Percentiles rank a stretch among this genome's conserved stretches.
phyloP scores from a whole-genome alignment of 129 eudicot genomes.

The Pulicaria dysenterica region DNA sequence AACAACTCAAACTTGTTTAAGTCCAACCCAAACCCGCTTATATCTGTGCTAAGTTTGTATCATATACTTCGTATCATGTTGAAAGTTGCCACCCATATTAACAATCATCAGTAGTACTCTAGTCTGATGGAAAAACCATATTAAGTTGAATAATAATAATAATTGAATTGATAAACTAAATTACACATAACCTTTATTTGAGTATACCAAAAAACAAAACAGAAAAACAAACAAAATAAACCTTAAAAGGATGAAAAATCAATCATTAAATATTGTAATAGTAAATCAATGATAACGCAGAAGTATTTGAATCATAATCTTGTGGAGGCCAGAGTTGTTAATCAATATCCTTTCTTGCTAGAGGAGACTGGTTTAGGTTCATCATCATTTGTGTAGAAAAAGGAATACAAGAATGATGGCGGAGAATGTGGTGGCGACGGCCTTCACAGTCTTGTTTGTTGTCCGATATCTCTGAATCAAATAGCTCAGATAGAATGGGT shows the following conservation, averaged over 20 bases:
- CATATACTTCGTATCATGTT: too few species aligned
- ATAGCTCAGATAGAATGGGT: neutral
- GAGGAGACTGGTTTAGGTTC: slow-evolving; percentile 16
- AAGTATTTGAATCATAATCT: neutral
- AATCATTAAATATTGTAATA: neutral
- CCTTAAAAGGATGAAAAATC: neutral
- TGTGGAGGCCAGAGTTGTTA: neutral
- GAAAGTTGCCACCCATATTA: too few species aligned
- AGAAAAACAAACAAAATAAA: neutral
- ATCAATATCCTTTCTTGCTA: slow-evolving; percentile 29
- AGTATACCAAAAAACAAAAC: neutral
- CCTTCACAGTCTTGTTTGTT: slow-evolving; percentile 24
- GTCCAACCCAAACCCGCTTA: too few species aligned
- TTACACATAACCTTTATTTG: neutral
- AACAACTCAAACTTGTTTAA: too few species aligned
- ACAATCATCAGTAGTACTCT: too few species aligned
- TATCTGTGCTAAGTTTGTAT: too few species aligned
- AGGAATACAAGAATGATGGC: slow-evolving; percentile 23
- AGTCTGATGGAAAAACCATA: too few species aligned
- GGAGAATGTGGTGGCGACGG: slow-evolving; percentile 22
- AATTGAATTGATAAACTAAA: neutral
- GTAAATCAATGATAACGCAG: neutral
- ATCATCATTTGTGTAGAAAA: slow-evolving; percentile 36
- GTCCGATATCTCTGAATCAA: neutral
- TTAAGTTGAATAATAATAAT: neutral